Evolutionary conservation across 371 early-diverging fungal species (phyloP), one percentile per base, ranked within the genome.

Genomic region (Chytridium lagenaria): DNA sequence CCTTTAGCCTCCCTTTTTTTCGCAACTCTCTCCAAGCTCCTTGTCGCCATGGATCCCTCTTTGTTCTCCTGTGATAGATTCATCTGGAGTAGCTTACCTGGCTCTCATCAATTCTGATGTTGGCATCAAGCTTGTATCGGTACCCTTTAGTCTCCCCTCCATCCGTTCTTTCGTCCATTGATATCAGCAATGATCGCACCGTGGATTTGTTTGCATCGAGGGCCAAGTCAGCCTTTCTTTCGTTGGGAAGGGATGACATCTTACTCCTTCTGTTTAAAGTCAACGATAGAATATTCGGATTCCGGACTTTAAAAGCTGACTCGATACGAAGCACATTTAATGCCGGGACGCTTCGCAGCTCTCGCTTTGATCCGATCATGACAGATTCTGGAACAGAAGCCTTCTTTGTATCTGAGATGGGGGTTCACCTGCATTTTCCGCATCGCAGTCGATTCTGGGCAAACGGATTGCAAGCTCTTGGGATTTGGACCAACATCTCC

Each of bases 111-210:
- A 61, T 23, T 30, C 12, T 23, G 61, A 37, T 2, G 61, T 61
- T 36, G 61, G 61, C 36, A 37, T 61, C 36, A 31, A 37, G 36
- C 61, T 61, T 28, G 37, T 61, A 28, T 61, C 61, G 61, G 37
- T 61, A 15, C 61, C 61, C 7, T 33, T 61, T 26, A n/a, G 30
- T 34, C 3, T 12, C 30, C 36, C 61, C 61, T 22, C 61, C 61
- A 3, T 33, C 30, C 31, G 34, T 61, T 23, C 36, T 3, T 16
- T 3, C 61, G 10, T 61, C 61, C 12, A 3, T 61, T 12, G 37
- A 61, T 34, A 31, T 61, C 61, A 61, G 61, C 61, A 61, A 23
- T 37, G 34, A 33, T 12, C 30, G 36, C 3, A 10, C 36, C 36
- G 26, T 61, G 7, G 61, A 61, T 34, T 15, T 15, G 7, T 28